Conservation (phyloP, 179 eudicot species). For the Spergularia azorica region DNA sequence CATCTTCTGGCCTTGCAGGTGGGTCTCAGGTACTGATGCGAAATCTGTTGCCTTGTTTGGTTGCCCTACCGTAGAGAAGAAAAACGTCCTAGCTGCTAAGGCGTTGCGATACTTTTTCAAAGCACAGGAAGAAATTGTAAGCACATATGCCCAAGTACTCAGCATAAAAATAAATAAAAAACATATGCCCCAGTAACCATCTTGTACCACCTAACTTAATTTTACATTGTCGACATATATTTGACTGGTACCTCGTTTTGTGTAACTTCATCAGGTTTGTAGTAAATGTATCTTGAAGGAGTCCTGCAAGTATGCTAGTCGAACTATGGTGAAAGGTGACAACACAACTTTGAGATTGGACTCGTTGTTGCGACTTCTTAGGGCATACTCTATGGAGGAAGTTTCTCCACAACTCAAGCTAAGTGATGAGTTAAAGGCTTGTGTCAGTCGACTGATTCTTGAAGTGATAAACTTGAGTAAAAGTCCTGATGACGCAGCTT, state of each 20-base stretch:
- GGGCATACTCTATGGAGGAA: conserved; percentile 57
- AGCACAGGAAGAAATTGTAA: conserved; percentile 57
- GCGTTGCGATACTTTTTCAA: conserved; percentile 52
- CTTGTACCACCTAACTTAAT: no score
- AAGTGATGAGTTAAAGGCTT: conserved; percentile 57
- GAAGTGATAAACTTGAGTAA: conserved; percentile 51
- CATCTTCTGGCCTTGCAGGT: conserved; percentile 38
- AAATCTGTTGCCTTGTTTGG: conserved; percentile 72
- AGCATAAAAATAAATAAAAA: no score
- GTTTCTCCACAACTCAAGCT: conserved; percentile 49
- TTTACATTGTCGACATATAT: neutral
- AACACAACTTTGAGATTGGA: conserved; percentile 42
- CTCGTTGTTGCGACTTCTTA: conserved; percentile 55
- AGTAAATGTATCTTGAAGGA: conserved; percentile 46
- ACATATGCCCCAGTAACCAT: neutral
- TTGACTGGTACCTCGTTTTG: neutral
- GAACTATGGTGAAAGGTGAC: conserved; percentile 39
- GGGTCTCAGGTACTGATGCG: conserved; percentile 70
- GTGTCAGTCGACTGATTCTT: conserved; percentile 52
- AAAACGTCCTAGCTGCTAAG: conserved; percentile 57
- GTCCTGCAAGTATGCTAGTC: conserved; percentile 61
- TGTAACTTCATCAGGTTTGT: conserved; percentile 57
- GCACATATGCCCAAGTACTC: conserved; percentile 9
- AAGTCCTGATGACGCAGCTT: neutral
- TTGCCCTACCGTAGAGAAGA: conserved; percentile 60